A percentile compares a stretch with the other conserved stretches of the same genome.
Evolutionary conservation across 2,329 filamentous ascomycete genomes (phyloP).

Genomic region (Cordyceps javanica): DNA sequence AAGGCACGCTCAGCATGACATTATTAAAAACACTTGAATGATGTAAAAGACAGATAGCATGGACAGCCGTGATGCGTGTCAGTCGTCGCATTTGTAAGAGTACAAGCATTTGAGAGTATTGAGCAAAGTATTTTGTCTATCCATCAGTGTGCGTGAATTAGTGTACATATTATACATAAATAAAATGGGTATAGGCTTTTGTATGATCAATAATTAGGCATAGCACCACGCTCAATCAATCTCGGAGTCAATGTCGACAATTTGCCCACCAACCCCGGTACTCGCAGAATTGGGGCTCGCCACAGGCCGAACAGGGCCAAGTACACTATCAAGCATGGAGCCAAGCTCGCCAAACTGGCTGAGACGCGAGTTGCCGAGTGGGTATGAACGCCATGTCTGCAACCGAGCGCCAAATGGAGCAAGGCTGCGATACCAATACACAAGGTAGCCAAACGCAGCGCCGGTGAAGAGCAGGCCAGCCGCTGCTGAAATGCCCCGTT

Average conservation of each 20-base stretch:
- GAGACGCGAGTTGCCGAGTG: conserved; percentile 25
- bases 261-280: conserved; percentile 18
- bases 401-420: conserved; percentile 39
- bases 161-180: conserved; percentile 2
- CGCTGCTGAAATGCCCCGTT: conserved; percentile 25
- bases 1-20: not conserved
- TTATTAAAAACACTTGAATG: not conserved
- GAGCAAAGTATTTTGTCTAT: conserved; percentile 13
- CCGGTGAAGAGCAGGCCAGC: conserved; percentile 31
- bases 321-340: conserved; percentile 33
- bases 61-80: not conserved
- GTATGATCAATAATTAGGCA: not conserved
- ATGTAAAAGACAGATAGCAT: not conserved
- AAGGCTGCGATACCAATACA: conserved; percentile 34
- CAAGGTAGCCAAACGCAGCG: conserved; percentile 32
- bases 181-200: conserved; percentile 6
- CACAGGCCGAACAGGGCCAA: conserved; percentile 22
- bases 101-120: not conserved
- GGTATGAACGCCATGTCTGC: conserved; percentile 36
- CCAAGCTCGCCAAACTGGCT: conserved; percentile 42
- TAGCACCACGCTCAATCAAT: conserved; percentile 23
- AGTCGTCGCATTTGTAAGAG: not conserved
- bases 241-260: conserved; percentile 31
- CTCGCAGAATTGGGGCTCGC: conserved; percentile 12
- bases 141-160: conserved; percentile 4